Evolutionary conservation across 2,329 filamentous ascomycete species (phyloP).

Genomic region (Hymenoscyphus fructigenus): DNA sequence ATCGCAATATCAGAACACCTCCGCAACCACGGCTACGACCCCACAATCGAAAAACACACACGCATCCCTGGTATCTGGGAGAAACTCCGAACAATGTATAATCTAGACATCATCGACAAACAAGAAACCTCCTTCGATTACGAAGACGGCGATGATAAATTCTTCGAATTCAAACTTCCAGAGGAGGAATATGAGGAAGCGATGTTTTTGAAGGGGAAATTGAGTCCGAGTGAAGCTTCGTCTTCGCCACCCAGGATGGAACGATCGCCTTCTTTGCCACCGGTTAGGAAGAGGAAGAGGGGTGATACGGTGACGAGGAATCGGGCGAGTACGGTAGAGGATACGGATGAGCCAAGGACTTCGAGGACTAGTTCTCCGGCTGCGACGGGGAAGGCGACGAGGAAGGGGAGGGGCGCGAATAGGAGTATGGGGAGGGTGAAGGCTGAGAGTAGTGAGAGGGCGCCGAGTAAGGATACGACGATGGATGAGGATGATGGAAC

Average conservation of each 20-base stretch:
- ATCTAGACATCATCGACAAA: slow-evolving; percentile 82
- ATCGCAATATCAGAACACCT: slow-evolving; percentile 80
- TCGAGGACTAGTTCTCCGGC: slow-evolving; percentile 42
- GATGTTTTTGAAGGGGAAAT: slow-evolving; percentile 32
- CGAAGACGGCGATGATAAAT: slow-evolving; percentile 56
- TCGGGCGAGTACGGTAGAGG: slow-evolving; percentile 50
- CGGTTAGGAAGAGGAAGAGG: slow-evolving; percentile 36
- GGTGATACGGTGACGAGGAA: slow-evolving; percentile 37
- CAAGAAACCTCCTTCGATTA: slow-evolving; percentile 60
- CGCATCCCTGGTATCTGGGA: slow-evolving; percentile 89
- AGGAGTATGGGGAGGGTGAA: slow-evolving; percentile 45
- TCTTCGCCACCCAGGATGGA: slow-evolving; percentile 36
- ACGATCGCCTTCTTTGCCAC: slow-evolving; percentile 27
- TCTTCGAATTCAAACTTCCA: slow-evolving; percentile 66
- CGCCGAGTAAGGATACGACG: slow-evolving; percentile 36
- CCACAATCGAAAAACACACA: slow-evolving; percentile 71
- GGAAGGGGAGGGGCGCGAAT: slow-evolving; percentile 36
- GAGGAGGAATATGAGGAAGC: slow-evolving; percentile 39
- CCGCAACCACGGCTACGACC: slow-evolving; percentile 76
- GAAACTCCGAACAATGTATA: slow-evolving; percentile 81
- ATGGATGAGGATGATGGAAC: slow-evolving; percentile 36
- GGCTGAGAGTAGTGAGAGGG: slow-evolving; percentile 37
- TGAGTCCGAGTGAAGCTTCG: slow-evolving; percentile 32
- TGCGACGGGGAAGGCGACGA: slow-evolving; percentile 39
- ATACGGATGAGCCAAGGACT: slow-evolving; percentile 48